Evolutionary conservation across 495 filamentous ascomycete genomes (phyloP), one percentile per base, ranked within the genome.

Genomic region (Antarctomyces pellizariae): DNA sequence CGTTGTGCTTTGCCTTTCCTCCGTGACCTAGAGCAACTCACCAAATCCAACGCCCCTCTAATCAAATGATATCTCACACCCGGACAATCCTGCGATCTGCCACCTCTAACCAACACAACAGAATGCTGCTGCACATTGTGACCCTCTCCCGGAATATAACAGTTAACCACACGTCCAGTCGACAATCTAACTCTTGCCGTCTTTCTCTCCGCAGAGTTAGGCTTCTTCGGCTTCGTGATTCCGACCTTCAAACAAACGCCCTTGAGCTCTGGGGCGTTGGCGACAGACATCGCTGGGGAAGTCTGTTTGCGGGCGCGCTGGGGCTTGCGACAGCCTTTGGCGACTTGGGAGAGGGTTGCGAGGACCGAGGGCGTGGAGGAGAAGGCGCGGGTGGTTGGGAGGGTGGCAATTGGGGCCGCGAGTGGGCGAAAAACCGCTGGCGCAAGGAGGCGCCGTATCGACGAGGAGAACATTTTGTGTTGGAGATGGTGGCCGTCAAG

Each of bases 111-210:
- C 34, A 93, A 56, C 27, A 97, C 86, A 17, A 97, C 86, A 44
- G 73, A 80, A 59, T 99, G 86, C 64, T 95, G 86, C 59, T 92
- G 84, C 36, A 92, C 78, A 57, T 95, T 97, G 56, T 97, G 86
- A 17, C 86, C 84, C 65, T 95, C 79, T 36, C 86, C 89, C 11
- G 79, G 77, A 41, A 97, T 97, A 59, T 89, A 92, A 31, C 69
- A 70, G 30, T 73, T 90, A 34, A 97, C 59, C 30, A 82, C 59
- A 45, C 70, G 75, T 36, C 86, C 89, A 39, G 64, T 79, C 36
- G 77, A 86, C 49, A 97, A 56, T 33, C 82, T 52, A 9, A 97
- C 71, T 47, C 80, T 72, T 1, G 82, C 82, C 13, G 72, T 76
- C 57, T 97, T 97, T 24, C 86, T 53, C 53, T 91, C 78, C 16